Percentiles rank a stretch among this genome's conserved stretches.
Conservation (phyloP, 2,329 filamentous ascomycete species). For the Cladosporium cucumerinum region DNA sequence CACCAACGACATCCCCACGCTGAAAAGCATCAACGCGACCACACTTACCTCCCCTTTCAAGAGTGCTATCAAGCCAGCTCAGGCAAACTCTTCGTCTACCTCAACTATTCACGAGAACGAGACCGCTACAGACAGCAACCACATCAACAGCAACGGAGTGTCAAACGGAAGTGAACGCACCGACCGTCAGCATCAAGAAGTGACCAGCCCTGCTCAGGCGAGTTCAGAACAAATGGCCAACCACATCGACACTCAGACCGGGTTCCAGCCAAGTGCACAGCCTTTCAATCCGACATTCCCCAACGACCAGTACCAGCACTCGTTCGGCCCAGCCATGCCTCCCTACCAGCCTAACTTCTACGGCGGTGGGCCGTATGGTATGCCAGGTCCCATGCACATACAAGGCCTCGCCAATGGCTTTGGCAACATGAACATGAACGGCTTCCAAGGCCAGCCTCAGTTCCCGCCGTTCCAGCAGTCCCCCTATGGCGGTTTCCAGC, state of each 20-base stretch:
- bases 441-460: constrained; percentile 41
- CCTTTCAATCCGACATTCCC: constrained; percentile 62
- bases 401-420: constrained; percentile 64
- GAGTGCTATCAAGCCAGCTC: constrained; percentile 22
- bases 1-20: constrained; percentile 79
- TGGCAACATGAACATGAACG: constrained; percentile 60
- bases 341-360: constrained; percentile 13
- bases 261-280: constrained; percentile 73
- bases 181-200: constrained; percentile 52
- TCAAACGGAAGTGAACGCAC: constrained; percentile 1
- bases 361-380: constrained; percentile 8
- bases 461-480: constrained; percentile 41
- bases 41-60: constrained; percentile 27
- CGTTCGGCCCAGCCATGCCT: constrained; percentile 9
- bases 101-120: constrained; percentile 67
- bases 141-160: constrained; percentile 57
- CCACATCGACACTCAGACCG: constrained; percentile 61
- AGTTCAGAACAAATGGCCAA: constrained; percentile 42
- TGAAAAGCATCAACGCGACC: constrained; percentile 61
- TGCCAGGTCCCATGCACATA: constrained; percentile 21
- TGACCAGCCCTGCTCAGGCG: constrained; percentile 49
- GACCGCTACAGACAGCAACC: constrained; percentile 57
- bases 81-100: constrained; percentile 43
- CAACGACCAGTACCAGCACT: constrained; percentile 34
- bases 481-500: constrained; percentile 55